Evolutionary conservation across 2,329 filamentous ascomycete genomes (phyloP), one percentile per base, ranked within the genome.

Genomic region (Fusarium coffeatum): DNA sequence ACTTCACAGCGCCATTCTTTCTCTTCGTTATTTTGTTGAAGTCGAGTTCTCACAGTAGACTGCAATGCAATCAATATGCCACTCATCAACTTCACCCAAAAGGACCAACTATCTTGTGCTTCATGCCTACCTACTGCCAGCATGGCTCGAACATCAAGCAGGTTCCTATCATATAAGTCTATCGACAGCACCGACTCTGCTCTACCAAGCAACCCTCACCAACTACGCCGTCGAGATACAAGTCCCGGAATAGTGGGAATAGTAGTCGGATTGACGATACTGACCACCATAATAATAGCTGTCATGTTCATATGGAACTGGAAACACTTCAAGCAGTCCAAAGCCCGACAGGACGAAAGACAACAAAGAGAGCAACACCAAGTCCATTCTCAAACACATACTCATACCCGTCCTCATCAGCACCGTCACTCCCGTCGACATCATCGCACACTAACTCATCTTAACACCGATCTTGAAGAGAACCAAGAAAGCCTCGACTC

Each of bases 271-370:
- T 40, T 72, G 6, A 28, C 59, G 13, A 23, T 72, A 4, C 59
- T 72, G 8, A 46, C 43, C 22, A 37, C 55, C 10, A 27, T 64
- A 15, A 25, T 71, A 20, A 55, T 55, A 18, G 27, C 47, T 6
- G 41, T 57, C 5, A n/a, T 69, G 11, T 71, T 59, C 22, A n/a
- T 46, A 23, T 72, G 65, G 40, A 66, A 61, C 4, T 69, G 56
- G 65, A 59, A 57, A 7, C 43, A 15, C 6, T 51, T 61, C 22
- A 57, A 48, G 8, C 22, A 41, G 20, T 9, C 18, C 15, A 61
- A 32, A n/a, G 15, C 30, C 15, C 41, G 23, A 15, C 45, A 43
- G 15, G n/a, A 34, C 4, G 37, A 57, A 8, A 56, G 32, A n/a
- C 47, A 13, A 18, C 23, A 50, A 16, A 53, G 27, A 34, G 32